Base-by-base conservation (phyloP, 2,329 filamentous ascomycete genomes). In the Mycosphaerella arachidis region DNA sequence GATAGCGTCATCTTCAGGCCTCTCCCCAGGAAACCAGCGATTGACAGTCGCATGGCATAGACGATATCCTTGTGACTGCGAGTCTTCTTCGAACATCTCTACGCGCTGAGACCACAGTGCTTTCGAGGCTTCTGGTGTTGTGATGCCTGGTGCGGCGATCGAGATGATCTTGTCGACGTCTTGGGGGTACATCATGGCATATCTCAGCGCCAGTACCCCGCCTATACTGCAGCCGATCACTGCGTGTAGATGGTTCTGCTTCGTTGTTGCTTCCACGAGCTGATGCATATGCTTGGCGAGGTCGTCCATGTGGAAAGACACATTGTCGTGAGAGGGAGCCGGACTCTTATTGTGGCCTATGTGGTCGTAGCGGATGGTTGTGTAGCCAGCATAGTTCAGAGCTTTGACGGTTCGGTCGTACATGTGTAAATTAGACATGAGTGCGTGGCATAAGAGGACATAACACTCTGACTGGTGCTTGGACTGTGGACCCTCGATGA, bases 201-300 rank as follows among this genome's bases (percentile, higher is more conserved):
- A 71, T 7, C 69, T 63, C 37, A 69, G 59, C 4, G 68, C 68
- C 10, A 70, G 59, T 1, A 67, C 63, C 18, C 67, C 68, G 48
- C 69, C 69, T 48, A 71, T 70, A 20, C 62, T 66, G 57, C 69
- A 71, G 20, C 69, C 69, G 20, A 71, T 60, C 5, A 70, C 56
- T 4, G 68, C 69, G 46, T 66, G 61, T 5, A 68, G 33, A 29
- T 61, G 50, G 1, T 53, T 3, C 33, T 62, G 53, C 12, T 59
- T 58, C 1, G 66, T 66, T 9, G 57, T 57, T 16, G 48, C 46
- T 33, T 59, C 24, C 6, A 67, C 65, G 30, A 70, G 53, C 40
- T 61, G 55, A 51, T 67, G 67, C 55, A 70, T 69, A 55, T 70
- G 68, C 12, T 59, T 61, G 12, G 65, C 64, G 5, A 70, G 56